A percentile compares a stretch with the other conserved stretches of the same genome.
Evolutionary conservation across 306 rosid species (phyloP).

Genomic region (Dryas octopetala): DNA sequence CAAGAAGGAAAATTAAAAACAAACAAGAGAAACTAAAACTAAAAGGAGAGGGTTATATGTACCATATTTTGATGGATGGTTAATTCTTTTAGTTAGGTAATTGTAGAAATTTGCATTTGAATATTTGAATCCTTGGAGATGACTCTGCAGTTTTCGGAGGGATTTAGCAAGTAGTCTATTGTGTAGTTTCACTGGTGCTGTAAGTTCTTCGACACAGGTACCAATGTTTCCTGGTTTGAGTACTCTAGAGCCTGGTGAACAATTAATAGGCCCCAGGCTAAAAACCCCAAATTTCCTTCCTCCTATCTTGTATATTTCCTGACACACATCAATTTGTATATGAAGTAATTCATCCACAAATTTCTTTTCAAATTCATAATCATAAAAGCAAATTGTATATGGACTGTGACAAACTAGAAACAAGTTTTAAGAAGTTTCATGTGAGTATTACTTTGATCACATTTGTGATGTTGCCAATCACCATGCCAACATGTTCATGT

Average conservation of each 20-base stretch:
- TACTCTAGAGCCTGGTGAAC: constrained; percentile 17
- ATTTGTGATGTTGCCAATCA: constrained; percentile 32
- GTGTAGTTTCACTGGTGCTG: constrained; percentile 26
- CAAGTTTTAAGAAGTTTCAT: too few relatives aligned
- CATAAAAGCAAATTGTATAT: too few relatives aligned
- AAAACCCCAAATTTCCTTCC: constrained; percentile 30
- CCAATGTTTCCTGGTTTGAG: constrained; percentile 8
- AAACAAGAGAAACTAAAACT: background rate
- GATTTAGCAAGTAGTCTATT: constrained; percentile 17
- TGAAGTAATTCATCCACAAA: background rate
- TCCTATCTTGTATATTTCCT: constrained; percentile 32
- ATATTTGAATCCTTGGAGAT: constrained; percentile 35
- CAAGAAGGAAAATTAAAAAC: background rate
- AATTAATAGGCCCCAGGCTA: constrained; percentile 26
- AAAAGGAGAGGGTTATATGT: background rate
- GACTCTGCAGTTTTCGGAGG: constrained; percentile 19
- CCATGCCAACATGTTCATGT: constrained; percentile 25
- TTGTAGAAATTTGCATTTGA: constrained; percentile 24
- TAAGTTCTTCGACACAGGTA: constrained; percentile 21
- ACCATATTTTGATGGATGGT: constrained; percentile 33
- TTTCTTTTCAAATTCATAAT: background rate
- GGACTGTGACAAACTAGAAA: too few relatives aligned
- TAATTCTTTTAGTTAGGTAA: constrained; percentile 3
- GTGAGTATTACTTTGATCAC: constrained; percentile 26
- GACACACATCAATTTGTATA: too few relatives aligned